Evolutionary conservation across 139 green algal genomes (phyloP), one percentile per base, ranked within the genome.

Genomic region (Chlorella sorokiniana): DNA sequence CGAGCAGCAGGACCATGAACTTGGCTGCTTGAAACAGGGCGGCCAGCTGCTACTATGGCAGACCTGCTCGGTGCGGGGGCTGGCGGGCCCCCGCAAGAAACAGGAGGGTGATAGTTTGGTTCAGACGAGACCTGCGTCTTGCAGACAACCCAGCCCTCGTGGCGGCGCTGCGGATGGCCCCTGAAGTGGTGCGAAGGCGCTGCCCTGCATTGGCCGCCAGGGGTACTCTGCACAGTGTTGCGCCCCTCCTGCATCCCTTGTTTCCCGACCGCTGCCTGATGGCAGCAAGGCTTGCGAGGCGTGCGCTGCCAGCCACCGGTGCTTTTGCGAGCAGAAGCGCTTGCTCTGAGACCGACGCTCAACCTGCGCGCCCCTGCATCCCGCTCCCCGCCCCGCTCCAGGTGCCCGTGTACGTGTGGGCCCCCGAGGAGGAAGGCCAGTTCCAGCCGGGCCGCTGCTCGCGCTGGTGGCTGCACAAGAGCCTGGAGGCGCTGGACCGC

Each of bases 381-480:
- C 64, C 8, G 22, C 65, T 35, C 29, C 38, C 29, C 11, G 14
- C 29, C 29, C 18, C 0, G 7, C 10, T 54, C 42, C 85, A 95
- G 92, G 52, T 98, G 1, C 95, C 94, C 4, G 84, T 98, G 2
- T 98, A 95, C 78, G 89, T 98, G 25, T 98, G 93, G 91, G 90
- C 91, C 0, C 92, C 95, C 18, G 94, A 98, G 81, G 95, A 98
- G 88, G 95, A 98, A 75, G 95, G 95, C 22, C 93, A 98, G 86
- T 98, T 98, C 79, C 93, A 98, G 85, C 94, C 94, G 0, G 95
- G 95, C 0, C 72, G 90, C 33, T 94, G 89, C 88, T 91, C 82
- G 1, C 87, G 94, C 25, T 96, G 92, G 92, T 95, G 92, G 92
- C 78, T 93, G 67, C 84, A 86, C 73, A 51, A 85, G 45, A 92